Base-by-base conservation (phyloP, 2,329 filamentous ascomycete species). In the Knoxdaviesia capensis region DNA sequence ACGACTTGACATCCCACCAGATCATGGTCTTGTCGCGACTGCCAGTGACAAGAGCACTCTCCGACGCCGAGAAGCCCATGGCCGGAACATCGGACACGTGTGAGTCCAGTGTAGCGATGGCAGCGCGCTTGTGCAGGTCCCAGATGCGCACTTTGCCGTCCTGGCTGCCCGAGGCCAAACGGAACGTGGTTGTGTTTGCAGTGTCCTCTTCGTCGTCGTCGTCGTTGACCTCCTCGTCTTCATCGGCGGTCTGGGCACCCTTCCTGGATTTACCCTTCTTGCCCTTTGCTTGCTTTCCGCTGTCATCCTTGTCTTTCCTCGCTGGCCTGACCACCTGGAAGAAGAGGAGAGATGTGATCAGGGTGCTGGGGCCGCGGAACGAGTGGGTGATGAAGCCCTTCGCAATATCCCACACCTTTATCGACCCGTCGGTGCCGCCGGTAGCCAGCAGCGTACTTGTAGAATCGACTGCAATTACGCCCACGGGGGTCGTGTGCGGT, bases 361-460 rank as follows among this genome's bases (percentile, higher is more conserved):
- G 71, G 7, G 90, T 87, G 45, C 86, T 86, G 44, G 93, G 88
- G 1, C 87, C 87, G 50, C 88, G 81, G 59, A 98, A 93, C 1
- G 85, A 94, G 59, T 98, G 90, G 31, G 92, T 98, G 32, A 86
- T 77, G 58, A 82, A 96, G 28, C 90, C 90, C 38, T 79, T 84
- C 40, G 70, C 68, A 45, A 98, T 85, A 59, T 98, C 90, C 88
- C 88, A 98, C 41, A 98, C 79, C 59, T 98, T 98, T 52, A 96
- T 83, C 1, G 81, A 74, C 29, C 90, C 90, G 55, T 98, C 90
- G 4, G 90, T 87, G 40, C 83, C 84, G 47, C 92, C 90, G 10
- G 88, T 96, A 10, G 87, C 90, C 37, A 98, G 68, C 8, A 98
- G 65, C 2, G 88, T 93, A 53, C 87, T 81, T 1, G 87, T 94